Percentiles rank a stretch among this genome's conserved stretches.
Conservation (phyloP, 345 rosid genomes). For the Leavenworthia alabamica region DNA sequence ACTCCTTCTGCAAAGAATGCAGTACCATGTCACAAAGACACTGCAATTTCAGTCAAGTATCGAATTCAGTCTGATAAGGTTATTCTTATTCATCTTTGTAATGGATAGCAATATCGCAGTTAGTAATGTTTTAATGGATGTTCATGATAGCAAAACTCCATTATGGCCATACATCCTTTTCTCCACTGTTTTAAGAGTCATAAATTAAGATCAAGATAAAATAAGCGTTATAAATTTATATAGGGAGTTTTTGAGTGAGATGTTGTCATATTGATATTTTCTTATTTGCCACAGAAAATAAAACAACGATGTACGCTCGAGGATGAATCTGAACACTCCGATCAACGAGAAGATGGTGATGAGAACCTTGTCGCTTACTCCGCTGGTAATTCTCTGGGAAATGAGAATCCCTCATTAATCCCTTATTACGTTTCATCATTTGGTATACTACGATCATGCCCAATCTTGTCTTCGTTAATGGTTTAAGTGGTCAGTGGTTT, state of each 20-base stretch:
- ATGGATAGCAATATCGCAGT: not conserved
- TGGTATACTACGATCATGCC: not conserved
- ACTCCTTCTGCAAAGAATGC: constrained; percentile 49
- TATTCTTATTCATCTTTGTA: not conserved
- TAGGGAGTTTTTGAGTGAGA: constrained; percentile 50
- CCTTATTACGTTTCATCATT: not conserved
- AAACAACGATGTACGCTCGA: constrained; percentile 38
- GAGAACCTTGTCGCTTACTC: constrained; percentile 51
- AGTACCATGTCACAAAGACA: constrained; percentile 46
- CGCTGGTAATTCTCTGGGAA: constrained; percentile 55
- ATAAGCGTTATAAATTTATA: constrained; percentile 49
- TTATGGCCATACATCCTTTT: constrained; percentile 33
- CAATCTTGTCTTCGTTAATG: not conserved
- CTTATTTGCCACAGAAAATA: constrained; percentile 49
- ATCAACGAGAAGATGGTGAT: constrained; percentile 61
- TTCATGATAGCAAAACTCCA: not conserved
- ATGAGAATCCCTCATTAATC: constrained; percentile 37
- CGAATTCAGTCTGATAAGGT: constrained; percentile 55
- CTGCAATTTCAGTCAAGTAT: constrained; percentile 47
- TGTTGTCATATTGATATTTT: constrained; percentile 48
- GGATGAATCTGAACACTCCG: constrained; percentile 45
- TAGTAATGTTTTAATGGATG: constrained; percentile 2
- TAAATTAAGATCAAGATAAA: constrained; percentile 48
- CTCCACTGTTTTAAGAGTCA: constrained; percentile 43
- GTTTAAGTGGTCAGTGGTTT: not conserved